These are phyloP conservation scores for Nigrograna mackinnonii DNA, from an alignment of 2,329 filamentous ascomycete species.

Conservation along the genomic window DNA sequence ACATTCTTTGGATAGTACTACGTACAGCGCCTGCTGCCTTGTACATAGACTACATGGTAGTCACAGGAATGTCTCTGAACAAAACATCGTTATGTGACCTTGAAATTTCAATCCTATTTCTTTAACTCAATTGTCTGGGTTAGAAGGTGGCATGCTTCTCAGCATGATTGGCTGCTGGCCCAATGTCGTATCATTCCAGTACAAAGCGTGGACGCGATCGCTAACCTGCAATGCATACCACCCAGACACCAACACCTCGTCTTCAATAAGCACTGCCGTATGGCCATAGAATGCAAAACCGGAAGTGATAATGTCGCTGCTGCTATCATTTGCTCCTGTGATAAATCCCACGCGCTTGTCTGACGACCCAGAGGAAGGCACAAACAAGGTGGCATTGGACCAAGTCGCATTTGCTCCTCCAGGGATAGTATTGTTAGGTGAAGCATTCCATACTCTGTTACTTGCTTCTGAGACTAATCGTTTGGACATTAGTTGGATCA, in stretches of 20 bases:
- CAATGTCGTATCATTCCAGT: conserved; percentile 25
- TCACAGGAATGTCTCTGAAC: background rate
- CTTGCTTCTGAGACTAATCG: conserved; percentile 12
- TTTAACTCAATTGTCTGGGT: conserved; percentile 4
- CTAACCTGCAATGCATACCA: conserved; percentile 16
- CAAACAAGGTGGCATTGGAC: conserved; percentile 19
- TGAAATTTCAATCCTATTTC: background rate
- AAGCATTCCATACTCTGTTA: conserved; percentile 12
- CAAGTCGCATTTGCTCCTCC: conserved; percentile 9
- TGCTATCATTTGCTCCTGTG: conserved; percentile 2
- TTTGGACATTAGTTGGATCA: too few species aligned
- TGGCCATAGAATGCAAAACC: conserved; percentile 23
- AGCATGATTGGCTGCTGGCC: conserved; percentile 20
- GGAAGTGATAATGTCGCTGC: conserved; percentile 7
- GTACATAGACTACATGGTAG: background rate
- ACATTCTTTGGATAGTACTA: too few species aligned
- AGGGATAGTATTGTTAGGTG: conserved; percentile 16
- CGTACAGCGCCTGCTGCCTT: too few species aligned
- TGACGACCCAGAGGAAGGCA: conserved; percentile 9
- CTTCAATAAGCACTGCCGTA: conserved; percentile 14
- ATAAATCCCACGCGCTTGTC: conserved; percentile 21
- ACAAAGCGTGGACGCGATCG: conserved; percentile 12
- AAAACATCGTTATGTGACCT: background rate
- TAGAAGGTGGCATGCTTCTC: conserved; percentile 20
- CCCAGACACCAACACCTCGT: conserved; percentile 15